Evolutionary conservation across 306 rosid species (phyloP), one percentile per base, ranked within the genome.

Genomic region (Glycine latifolia): DNA sequence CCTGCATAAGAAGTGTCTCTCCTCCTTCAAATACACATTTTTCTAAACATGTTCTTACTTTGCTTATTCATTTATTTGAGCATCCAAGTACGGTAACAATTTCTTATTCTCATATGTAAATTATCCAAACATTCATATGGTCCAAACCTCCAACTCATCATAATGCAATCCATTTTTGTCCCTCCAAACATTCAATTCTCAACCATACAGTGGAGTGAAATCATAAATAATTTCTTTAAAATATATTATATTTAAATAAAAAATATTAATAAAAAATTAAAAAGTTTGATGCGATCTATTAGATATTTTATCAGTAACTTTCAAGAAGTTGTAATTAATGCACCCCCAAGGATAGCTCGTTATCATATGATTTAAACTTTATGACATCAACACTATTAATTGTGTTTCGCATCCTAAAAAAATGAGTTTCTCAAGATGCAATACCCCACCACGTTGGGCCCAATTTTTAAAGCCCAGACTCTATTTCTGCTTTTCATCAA

Each of bases 391-490:
- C 66, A 20, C 46, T 39, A 14, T 43, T 41, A 8, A 41, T 67
- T 43, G 35, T 67, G 35, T 67, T 46, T 43, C 7, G 44, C 8
- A 4, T 7, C 9, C 52, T 2, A 48, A 48, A 56, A 16, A 0
- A 56, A 16, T 8, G 1, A 41, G 44, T 41, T 41, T 41, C 49
- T 46, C 49, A 62, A 62, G 15, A 33, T 37, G 10, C n/a, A 10
- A 61, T 10, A 61, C 14, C 14, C 52, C 33, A 67, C 53, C 37
- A 4, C 2, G 54, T 17, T 68, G 55, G 74, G 74, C 3, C 74
- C 74, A 46, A 17, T 44, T 68, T 68, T 68, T 68, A 46, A 68
- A 68, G 55, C 55, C 58, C 15, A 11, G n/a, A 56, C 56, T 69
- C 75, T 16, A 6, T 16, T 17, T 69, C 37, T 4, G 56, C 5